phyloP scores from a whole-genome alignment of 2,329 filamentous ascomycete genomes.

The Stemphylium vesicarium region DNA sequence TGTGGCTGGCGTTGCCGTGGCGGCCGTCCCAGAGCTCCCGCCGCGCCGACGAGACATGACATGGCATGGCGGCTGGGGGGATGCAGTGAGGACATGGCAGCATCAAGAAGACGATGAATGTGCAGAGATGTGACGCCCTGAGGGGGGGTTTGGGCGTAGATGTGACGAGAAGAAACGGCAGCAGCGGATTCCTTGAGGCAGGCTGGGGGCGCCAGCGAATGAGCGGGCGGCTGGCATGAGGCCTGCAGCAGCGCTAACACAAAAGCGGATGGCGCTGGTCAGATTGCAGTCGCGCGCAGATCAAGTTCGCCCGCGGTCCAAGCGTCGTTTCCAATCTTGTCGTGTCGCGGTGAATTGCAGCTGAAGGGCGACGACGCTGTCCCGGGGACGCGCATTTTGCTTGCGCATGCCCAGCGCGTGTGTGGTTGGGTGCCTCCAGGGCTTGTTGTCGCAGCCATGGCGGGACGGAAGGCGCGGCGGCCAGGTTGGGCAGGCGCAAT shows the following conservation, averaged over 20 bases:
- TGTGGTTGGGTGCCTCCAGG: background rate
- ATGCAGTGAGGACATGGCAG: background rate
- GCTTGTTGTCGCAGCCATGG: background rate
- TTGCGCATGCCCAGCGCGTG: too few relatives aligned
- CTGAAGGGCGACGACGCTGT: background rate
- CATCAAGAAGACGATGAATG: slow-evolving; percentile 6
- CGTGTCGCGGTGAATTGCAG: background rate
- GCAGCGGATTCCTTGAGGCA: slow-evolving; percentile 8
- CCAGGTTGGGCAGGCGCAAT: too few relatives aligned
- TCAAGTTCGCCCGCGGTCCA: slow-evolving; percentile 26
- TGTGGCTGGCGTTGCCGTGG: slow-evolving; percentile 4
- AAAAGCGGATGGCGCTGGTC: slow-evolving; percentile 1
- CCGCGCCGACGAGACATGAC: background rate
- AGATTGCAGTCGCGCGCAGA: slow-evolving; percentile 22
- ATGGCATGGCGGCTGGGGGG: background rate
- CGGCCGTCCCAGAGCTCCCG: background rate
- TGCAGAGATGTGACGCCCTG: slow-evolving; percentile 7
- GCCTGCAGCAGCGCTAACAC: slow-evolving; percentile 6
- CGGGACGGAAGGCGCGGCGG: background rate
- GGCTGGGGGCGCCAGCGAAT: slow-evolving; percentile 4
- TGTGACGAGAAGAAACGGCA: slow-evolving; percentile 17
- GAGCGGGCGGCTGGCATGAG: background rate
- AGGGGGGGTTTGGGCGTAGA: slow-evolving; percentile 12
- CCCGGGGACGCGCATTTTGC: background rate
- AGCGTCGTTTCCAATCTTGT: slow-evolving; percentile 2